Evolutionary conservation across 805 yeast genomes (phyloP), one percentile per base, ranked within the genome.

Genomic region (Monosporozyma aerobia): DNA sequence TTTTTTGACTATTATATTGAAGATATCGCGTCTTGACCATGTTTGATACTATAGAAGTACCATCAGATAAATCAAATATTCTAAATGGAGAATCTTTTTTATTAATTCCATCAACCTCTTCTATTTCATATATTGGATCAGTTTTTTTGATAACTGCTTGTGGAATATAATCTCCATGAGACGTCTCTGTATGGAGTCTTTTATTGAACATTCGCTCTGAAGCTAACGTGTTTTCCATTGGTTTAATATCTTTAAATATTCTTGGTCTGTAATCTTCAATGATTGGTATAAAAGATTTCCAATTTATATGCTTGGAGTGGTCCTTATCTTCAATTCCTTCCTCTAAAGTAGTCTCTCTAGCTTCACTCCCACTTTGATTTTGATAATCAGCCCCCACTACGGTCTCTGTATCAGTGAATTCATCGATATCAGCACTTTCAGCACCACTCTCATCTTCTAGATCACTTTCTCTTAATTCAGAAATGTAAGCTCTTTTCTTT

Each of bases 1-100:
- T 59, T 10, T 57, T 58, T 35, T 62, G 62, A 13, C 48, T 51
- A 48, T 57, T 57, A 33, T 56, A 55, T 39, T 65, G 56, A 32
- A 63, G 30, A 23, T 22, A 43, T 43, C 45, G 23, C 29, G 45
- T 43, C 16, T 43, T 43, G 25, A 43, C 29, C 45, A 43, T 23
- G 23, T 23, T 23, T 5, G 45, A 43, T 43, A 13, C 30, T 10
- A 43, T 43, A 2, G 16, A 43, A 23, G 13, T 7, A 11, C 45
- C 45, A 11, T 43, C 27, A 7, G 45, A 43, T 9, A 43, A 30
- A 43, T 43, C 45, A 43, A 43, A 22, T 5, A 23, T 23, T 23
- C 25, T 43, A 5, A 22, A 43, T 11, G 27, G 16, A 11, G 5
- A 7, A 23, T 23, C 29, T 43, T 19, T 23, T 23, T 22, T 5